Percentiles rank a stretch among this genome's conserved stretches.
phyloP scores from a whole-genome alignment of 495 filamentous ascomycete genomes.

The Penicillium manginii region DNA sequence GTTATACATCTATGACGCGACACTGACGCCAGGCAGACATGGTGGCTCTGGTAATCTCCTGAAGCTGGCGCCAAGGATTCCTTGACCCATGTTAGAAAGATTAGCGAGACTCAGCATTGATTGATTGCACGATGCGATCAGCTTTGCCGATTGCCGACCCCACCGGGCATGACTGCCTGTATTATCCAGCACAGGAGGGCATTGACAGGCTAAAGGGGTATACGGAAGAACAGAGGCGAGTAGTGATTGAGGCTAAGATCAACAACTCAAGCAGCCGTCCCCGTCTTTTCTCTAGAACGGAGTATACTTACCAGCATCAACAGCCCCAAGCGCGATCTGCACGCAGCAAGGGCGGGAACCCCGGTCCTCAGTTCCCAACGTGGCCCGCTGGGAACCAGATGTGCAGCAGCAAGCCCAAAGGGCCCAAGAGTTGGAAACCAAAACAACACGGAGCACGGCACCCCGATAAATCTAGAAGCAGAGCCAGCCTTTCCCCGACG shows the following conservation, averaged over 20 bases:
- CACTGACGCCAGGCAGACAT: neutral
- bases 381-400: conserved; percentile 17
- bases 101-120: conserved; percentile 9
- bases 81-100: neutral
- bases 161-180: neutral
- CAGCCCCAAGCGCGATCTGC: conserved; percentile 14
- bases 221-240: neutral
- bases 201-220: neutral
- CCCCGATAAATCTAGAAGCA: neutral
- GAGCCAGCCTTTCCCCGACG: conserved; percentile 9
- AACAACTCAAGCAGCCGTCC: neutral
- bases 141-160: conserved; percentile 12
- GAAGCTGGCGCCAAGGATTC: neutral
- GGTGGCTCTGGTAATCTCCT: neutral
- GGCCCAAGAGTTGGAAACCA: conserved; percentile 11
- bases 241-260: neutral
- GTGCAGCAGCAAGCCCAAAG: conserved; percentile 5
- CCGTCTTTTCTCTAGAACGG: no score
- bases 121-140: neutral
- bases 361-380: conserved; percentile 16
- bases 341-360: conserved; percentile 23
- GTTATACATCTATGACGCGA: neutral
- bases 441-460: conserved; percentile 13
- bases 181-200: neutral
- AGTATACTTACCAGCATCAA: conserved; percentile 1